phyloP scores from a whole-genome alignment of 2,329 filamentous ascomycete genomes.

The Arthrobotrys conoides region DNA sequence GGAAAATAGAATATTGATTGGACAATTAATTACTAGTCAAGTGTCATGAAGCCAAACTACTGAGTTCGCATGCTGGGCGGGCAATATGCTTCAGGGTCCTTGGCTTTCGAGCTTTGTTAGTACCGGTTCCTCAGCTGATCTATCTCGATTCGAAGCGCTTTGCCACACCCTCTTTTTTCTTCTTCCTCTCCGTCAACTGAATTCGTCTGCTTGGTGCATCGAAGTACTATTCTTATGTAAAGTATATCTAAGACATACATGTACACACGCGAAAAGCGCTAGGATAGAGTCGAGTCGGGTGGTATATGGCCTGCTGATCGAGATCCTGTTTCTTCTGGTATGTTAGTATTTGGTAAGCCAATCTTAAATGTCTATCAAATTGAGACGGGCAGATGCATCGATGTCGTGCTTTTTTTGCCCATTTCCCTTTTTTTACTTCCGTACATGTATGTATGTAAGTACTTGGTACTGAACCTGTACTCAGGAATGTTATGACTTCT shows the following conservation, averaged over 20 bases:
- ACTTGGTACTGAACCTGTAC: too few species aligned
- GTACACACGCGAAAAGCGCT: constrained; percentile 15
- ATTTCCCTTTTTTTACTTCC: background rate
- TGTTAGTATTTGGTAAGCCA: background rate
- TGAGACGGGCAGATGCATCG: background rate
- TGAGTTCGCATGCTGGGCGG: too few species aligned
- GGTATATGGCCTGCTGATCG: constrained; percentile 18
- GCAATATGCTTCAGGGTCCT: background rate
- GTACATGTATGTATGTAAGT: too few species aligned
- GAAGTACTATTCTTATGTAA: background rate
- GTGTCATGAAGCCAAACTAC: too few species aligned
- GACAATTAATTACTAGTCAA: background rate
- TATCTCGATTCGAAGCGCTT: constrained; percentile 30
- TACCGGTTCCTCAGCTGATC: constrained; percentile 16
- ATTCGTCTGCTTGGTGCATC: too few species aligned
- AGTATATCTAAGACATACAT: constrained; percentile 13
- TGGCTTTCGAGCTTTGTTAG: background rate
- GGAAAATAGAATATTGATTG: too few species aligned
- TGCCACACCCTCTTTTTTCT: constrained; percentile 21
- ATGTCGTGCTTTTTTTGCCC: background rate
- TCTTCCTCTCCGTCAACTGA: background rate
- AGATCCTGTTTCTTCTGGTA: constrained; percentile 6
- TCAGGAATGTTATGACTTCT: background rate
- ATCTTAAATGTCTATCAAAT: too few species aligned
- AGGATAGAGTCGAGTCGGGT: background rate